Percentiles rank a stretch among this genome's conserved stretches.
Evolutionary conservation across 2,329 filamentous ascomycete species (phyloP).

Genomic region (Botrytis porri): DNA sequence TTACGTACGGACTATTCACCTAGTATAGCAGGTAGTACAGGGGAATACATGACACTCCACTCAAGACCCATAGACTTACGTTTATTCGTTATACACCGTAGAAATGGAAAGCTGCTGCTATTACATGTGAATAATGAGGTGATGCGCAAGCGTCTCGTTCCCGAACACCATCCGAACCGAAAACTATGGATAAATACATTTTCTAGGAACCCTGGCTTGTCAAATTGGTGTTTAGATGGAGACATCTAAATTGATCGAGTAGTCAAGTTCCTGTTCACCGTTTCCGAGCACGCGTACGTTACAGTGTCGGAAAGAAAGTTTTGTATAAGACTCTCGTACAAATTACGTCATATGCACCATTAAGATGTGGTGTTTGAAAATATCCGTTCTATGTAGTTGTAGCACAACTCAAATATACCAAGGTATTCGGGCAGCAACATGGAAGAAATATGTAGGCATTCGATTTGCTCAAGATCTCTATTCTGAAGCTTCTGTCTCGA

Average conservation of each 20-base stretch:
- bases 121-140: constrained; percentile 10
- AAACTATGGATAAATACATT: background rate
- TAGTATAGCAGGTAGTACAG: background rate
- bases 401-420: background rate
- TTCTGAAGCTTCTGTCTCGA: background rate
- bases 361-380: background rate
- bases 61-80: background rate
- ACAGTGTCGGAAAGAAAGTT: background rate
- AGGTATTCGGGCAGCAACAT: background rate
- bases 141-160: background rate
- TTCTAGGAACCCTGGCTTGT: background rate
- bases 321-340: background rate
- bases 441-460: background rate
- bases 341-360: background rate
- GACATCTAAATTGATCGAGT: background rate
- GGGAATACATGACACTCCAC: background rate
- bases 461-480: background rate
- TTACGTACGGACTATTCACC: background rate
- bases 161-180: background rate
- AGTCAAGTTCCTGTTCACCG: background rate
- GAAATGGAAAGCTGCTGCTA: background rate
- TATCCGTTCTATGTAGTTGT: background rate
- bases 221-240: background rate
- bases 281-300: background rate
- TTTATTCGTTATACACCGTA: background rate